Base-by-base conservation (phyloP, 768 basidiomycete genomes). In the Kwoniella sp. region DNA sequence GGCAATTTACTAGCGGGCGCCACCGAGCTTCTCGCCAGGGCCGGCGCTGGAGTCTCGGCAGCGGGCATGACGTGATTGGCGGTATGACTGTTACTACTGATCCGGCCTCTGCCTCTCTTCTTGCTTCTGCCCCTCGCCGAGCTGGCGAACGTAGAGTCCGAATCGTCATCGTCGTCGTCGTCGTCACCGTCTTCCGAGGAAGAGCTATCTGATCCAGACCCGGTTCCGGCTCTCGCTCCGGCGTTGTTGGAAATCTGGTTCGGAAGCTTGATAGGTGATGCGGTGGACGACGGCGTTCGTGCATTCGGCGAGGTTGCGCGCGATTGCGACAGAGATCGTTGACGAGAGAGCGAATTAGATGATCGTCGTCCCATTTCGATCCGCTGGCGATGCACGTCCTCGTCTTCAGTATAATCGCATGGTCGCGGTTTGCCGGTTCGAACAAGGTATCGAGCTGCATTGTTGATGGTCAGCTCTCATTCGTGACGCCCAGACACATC, bases 111-210 rank as follows among this genome's bases (percentile, higher is more conserved):
- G 22, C 59, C 52, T 50, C 58, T 59, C 41, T 63, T 65, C 41
- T 51, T 58, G 8, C 51, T 30, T 25, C 25, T 48, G 13, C 55
- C 31, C 28, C 48, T 26, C 17, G 48, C 22, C 23, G 63, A 59
- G 31, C 63, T 63, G 28, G 63, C 63, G 50, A 65, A 61, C 12
- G 60, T 55, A 0, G 71, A 68, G 50, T 64, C 67, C 3, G 64
- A 66, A 54, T 69, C 67, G 23, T 72, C 70, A 26, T 72, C 70
- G 28, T 67, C 66, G 23, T 60, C 62, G 23, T 52, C 62, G 26
- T 47, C 52, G 30, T 60, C 37, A 20, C 37, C 53, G 20, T 30
- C 59, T 13, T 55, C 55, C 41, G 38, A 61, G 9, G 51, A 22
- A 41, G 47, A 50, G 1, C 37, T 28, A 3, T 45, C 41, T 17